Conservation (phyloP, 2,329 filamentous ascomycete species). For the Aspergillus ibericus region DNA sequence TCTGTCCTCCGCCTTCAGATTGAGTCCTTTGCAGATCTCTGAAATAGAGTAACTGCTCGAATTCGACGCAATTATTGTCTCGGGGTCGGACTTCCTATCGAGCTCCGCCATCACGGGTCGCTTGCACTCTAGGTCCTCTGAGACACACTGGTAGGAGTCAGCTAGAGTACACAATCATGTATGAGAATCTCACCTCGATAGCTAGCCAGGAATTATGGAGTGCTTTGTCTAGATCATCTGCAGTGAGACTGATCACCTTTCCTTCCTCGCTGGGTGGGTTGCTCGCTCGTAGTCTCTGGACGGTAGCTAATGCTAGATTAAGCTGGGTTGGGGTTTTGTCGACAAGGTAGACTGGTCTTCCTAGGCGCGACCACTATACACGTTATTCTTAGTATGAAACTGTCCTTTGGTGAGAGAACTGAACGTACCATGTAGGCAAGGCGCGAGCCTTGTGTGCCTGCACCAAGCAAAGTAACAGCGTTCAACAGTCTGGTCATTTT, state of each 20-base stretch:
- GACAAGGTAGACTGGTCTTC: constrained; percentile 7
- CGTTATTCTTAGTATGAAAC: neutral
- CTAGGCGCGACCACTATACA: constrained; percentile 8
- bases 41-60: constrained; percentile 50
- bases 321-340: constrained; percentile 7
- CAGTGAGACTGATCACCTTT: neutral
- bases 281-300: constrained; percentile 2
- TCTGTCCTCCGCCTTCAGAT: constrained; percentile 34
- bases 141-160: constrained; percentile 41
- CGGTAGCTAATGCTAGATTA: neutral
- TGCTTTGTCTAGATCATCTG: neutral
- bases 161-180: neutral
- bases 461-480: constrained; percentile 5
- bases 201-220: constrained; percentile 4
- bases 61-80: constrained; percentile 49
- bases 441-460: constrained; percentile 9
- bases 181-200: neutral
- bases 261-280: neutral
- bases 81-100: constrained; percentile 36
- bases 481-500: neutral
- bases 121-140: constrained; percentile 47
- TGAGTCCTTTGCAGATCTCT: constrained; percentile 44
- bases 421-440: constrained; percentile 10
- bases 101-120: constrained; percentile 41
- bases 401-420: neutral